Percentiles rank a stretch among this genome's conserved stretches.
These are phyloP conservation scores for Sugiyamaella novakii DNA, from an alignment of 1,139 yeast genomes.

Conservation along the genomic window DNA sequence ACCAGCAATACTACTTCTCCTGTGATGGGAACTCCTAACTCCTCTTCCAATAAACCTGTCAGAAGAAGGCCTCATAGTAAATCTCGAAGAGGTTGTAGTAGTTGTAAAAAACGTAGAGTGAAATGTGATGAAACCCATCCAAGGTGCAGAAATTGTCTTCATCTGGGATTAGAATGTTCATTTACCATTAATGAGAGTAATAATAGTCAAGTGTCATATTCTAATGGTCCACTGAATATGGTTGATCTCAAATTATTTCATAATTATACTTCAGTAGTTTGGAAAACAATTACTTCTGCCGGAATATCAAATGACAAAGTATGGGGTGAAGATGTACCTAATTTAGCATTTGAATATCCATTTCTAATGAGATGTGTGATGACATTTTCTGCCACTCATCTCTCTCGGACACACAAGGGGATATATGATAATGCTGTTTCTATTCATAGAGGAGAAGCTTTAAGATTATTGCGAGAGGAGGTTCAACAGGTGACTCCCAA, in stretches of 20 bases:
- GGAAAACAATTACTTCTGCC: constrained; percentile 85
- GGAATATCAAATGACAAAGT: constrained; percentile 85
- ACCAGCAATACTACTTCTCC: background rate
- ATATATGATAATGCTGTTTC: constrained; percentile 78
- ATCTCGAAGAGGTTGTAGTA: constrained; percentile 83
- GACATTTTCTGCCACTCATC: constrained; percentile 90
- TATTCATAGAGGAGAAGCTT: constrained; percentile 83
- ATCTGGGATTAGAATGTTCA: constrained; percentile 72
- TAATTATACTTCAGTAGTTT: constrained; percentile 82
- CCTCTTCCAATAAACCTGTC: constrained; percentile 20
- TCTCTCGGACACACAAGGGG: constrained; percentile 63
- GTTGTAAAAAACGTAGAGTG: constrained; percentile 85
- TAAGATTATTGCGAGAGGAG: constrained; percentile 77
- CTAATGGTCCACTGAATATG: constrained; percentile 55
- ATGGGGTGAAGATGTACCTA: constrained; percentile 87
- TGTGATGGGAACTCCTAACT: background rate
- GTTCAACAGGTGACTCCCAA: constrained; percentile 79
- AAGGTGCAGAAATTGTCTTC: constrained; percentile 71
- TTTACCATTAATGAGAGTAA: constrained; percentile 27
- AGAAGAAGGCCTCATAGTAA: constrained; percentile 64
- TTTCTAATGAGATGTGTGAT: constrained; percentile 88
- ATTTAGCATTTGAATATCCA: constrained; percentile 84
- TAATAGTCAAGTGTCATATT: constrained; percentile 5
- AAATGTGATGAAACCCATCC: constrained; percentile 92
- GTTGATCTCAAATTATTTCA: constrained; percentile 79